phyloP scores from a whole-genome alignment of 2,329 filamentous ascomycete species.

The Penicillium olsonii region DNA sequence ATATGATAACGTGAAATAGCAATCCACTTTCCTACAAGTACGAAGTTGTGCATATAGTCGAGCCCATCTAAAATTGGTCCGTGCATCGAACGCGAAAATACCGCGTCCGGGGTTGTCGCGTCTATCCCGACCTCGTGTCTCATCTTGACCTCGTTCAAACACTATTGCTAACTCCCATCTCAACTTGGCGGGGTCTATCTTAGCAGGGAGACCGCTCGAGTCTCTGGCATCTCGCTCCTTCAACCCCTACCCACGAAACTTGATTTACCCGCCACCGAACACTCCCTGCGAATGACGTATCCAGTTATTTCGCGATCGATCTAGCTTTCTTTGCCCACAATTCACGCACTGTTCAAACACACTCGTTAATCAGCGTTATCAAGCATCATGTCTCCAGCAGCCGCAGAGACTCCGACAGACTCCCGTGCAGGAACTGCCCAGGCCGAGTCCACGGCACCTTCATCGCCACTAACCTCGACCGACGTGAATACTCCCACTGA shows the following conservation, averaged over 20 bases:
- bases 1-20: background rate
- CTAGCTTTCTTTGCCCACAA: background rate
- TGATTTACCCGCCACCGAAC: background rate
- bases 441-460: slow-evolving; percentile 33
- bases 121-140: background rate
- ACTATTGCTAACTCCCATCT: background rate
- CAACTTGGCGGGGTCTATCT: background rate
- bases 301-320: background rate
- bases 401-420: slow-evolving; percentile 27
- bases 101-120: too few species aligned
- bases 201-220: background rate
- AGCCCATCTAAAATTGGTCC: slow-evolving; percentile 6
- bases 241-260: background rate
- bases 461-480: slow-evolving; percentile 27
- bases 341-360: too few species aligned
- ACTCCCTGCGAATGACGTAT: slow-evolving; percentile 6
- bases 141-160: background rate
- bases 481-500: slow-evolving; percentile 17
- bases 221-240: background rate
- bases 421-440: slow-evolving; percentile 26
- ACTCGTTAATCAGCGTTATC: background rate
- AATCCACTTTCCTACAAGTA: background rate
- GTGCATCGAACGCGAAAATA: slow-evolving; percentile 10
- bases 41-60: background rate
- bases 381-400: slow-evolving; percentile 28